A percentile compares a stretch with the other conserved stretches of the same genome.
These are phyloP conservation scores for Penicillium sp. DNA, from an alignment of 2,329 filamentous ascomycete genomes.

Conservation along the genomic window DNA sequence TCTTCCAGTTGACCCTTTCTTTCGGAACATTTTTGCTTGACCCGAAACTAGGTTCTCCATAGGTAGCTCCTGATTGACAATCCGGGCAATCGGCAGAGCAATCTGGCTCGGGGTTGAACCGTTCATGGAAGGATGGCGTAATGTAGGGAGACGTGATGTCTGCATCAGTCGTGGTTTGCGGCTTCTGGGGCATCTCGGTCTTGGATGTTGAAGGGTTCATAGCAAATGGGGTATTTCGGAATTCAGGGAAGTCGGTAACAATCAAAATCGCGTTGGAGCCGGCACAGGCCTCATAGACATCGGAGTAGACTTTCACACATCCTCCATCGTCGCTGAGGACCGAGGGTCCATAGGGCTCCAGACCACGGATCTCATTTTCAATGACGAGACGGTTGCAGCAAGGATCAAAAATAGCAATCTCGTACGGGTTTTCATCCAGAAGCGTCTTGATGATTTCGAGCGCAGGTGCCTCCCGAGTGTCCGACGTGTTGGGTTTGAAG, in stretches of 20 bases:
- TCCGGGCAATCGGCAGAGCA: constrained; percentile 17
- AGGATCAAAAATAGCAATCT: constrained; percentile 18
- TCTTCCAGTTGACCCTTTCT: constrained; percentile 14
- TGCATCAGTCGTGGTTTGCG: neutral
- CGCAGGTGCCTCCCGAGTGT: constrained; percentile 69
- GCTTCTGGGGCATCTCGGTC: neutral
- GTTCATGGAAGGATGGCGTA: neutral
- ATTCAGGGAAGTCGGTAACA: constrained; percentile 20
- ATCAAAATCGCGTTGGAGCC: constrained; percentile 16
- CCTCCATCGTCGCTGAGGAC: constrained; percentile 18
- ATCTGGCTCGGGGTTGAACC: constrained; percentile 7
- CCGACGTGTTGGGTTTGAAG: constrained; percentile 76
- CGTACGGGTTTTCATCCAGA: constrained; percentile 14
- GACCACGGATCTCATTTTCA: constrained; percentile 12
- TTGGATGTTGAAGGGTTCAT: neutral
- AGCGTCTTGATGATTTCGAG: constrained; percentile 16
- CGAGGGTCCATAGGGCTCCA: constrained; percentile 8
- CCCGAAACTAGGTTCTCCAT: constrained; percentile 1
- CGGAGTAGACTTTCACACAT: constrained; percentile 14
- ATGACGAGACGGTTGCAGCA: constrained; percentile 14
- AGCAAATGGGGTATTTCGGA: constrained; percentile 7
- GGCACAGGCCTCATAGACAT: constrained; percentile 13
- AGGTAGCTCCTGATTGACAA: constrained; percentile 10
- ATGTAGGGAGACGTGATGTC: neutral
- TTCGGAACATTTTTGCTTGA: constrained; percentile 4